Base-by-base conservation (phyloP, 768 basidiomycete species). In the Suillus decipiens region DNA sequence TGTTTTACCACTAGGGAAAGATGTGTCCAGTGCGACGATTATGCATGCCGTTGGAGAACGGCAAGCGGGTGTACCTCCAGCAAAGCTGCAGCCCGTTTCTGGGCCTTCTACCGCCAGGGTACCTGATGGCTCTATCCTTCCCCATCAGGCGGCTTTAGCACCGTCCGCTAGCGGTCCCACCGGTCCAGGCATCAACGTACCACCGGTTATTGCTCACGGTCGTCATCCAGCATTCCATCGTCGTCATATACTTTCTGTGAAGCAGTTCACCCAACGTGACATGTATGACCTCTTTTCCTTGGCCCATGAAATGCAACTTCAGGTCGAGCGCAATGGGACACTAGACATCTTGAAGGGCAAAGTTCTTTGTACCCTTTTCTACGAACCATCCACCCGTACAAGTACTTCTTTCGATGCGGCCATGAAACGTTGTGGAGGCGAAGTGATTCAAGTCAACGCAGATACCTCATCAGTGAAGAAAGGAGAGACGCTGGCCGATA, bases 391-490 rank as follows among this genome's bases (percentile, higher is more conserved):
- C 3, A 99, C 97, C 3, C 85, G 97, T 39, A 99, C 97, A 3
- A 95, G 93, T 65, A 84, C 91, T 5, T 98, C 96, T 10, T 99
- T 99, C 70, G 96, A 99, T 73, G 90, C 96, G 2, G 97, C 97
- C 12, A 99, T 99, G 97, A 96, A 97, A 76, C 87, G 97, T 57
- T 95, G 95, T 70, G 97, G 97, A 33, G 97, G 97, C 22, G 88
- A 96, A 70, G 96, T 98, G 43, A 89, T 97, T n/a, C 84, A 90
- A 61, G 84, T 98, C 61, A 84, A 84, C 47, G 85, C 86, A 2
- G 92, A 94, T 60, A 82, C 83, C 2, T 96, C 95, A 4, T 97
- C 95, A 0, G 93, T 97, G 50, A 81, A 84, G 67, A 99, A 99
- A 79, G 97, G 97, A 42, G 97, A 99, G 79, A 89, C 87, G 0